A percentile compares a stretch with the other conserved stretches of the same genome.
phyloP scores from a whole-genome alignment of 345 rosid genomes.

The Sonneratia alba region DNA sequence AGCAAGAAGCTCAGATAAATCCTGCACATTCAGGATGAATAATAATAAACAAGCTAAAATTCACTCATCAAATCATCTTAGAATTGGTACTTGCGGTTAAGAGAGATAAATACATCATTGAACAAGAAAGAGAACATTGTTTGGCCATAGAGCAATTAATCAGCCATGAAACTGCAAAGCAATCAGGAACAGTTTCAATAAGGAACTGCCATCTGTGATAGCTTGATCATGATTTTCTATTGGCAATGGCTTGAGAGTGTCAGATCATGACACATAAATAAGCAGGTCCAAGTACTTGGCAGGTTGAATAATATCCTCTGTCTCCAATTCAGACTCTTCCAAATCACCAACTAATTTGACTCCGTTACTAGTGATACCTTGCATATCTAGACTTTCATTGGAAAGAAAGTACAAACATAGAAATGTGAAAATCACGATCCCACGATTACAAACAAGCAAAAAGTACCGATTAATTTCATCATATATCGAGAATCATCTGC shows the following conservation, averaged over 20 bases:
- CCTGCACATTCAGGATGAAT: background rate
- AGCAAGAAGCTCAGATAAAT: background rate
- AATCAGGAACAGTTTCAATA: background rate
- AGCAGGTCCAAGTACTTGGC: too few relatives aligned
- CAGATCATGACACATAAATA: too few relatives aligned
- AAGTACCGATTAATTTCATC: background rate
- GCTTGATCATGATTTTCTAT: background rate
- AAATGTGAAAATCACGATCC: background rate
- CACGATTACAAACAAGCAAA: background rate
- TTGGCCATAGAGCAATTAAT: background rate
- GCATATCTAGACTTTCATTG: background rate
- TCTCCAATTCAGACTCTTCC: too few relatives aligned
- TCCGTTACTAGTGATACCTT: background rate
- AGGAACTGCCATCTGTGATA: background rate
- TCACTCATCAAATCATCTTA: background rate
- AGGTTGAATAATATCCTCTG: too few relatives aligned
- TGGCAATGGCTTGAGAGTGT: background rate
- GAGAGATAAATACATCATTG: background rate
- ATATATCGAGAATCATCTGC: background rate
- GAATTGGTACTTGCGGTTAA: background rate
- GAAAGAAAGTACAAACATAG: background rate
- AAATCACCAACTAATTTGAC: background rate
- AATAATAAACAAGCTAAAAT: background rate
- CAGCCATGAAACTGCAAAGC: background rate
- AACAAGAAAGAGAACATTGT: background rate